These are phyloP conservation scores for Ricinus communis DNA, from an alignment of 345 rosid genomes.

Conservation along the genomic window DNA sequence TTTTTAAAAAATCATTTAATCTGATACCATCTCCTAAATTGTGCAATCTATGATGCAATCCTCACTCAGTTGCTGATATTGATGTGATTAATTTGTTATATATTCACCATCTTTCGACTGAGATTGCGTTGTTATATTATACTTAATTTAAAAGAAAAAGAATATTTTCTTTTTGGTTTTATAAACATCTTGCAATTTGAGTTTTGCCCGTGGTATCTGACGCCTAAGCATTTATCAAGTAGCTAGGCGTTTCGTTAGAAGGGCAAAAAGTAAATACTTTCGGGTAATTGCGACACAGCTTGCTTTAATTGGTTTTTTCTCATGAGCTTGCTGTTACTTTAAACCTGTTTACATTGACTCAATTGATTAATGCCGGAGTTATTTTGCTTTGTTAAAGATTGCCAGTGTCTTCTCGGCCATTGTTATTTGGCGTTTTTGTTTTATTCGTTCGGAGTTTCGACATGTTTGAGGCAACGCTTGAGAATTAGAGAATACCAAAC, in stretches of 20 bases:
- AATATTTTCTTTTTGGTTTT: no score
- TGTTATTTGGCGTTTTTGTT: no score
- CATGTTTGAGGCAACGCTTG: no score
- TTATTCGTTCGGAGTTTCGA: no score
- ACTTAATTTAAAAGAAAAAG: no score
- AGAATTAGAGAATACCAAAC: no score
- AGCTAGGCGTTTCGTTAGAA: conserved; percentile 17
- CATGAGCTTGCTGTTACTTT: conserved; percentile 4
- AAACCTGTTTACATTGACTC: conserved; percentile 1
- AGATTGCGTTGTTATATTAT: no score
- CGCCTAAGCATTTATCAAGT: not conserved
- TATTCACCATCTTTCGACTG: conserved; percentile 25
- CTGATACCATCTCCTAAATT: not conserved
- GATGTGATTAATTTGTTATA: conserved; percentile 1
- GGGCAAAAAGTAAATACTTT: not conserved
- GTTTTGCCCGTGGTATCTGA: conserved; percentile 12
- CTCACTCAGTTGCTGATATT: not conserved
- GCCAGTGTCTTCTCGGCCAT: no score
- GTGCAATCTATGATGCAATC: conserved; percentile 20
- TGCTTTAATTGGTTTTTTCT: not conserved
- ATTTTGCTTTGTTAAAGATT: no score
- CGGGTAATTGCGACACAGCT: conserved; percentile 24
- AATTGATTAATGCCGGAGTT: no score
- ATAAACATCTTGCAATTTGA: not conserved
- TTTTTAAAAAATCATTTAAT: no score